phyloP scores from a whole-genome alignment of 164 flowering plant genomes.

The Sedum album region DNA sequence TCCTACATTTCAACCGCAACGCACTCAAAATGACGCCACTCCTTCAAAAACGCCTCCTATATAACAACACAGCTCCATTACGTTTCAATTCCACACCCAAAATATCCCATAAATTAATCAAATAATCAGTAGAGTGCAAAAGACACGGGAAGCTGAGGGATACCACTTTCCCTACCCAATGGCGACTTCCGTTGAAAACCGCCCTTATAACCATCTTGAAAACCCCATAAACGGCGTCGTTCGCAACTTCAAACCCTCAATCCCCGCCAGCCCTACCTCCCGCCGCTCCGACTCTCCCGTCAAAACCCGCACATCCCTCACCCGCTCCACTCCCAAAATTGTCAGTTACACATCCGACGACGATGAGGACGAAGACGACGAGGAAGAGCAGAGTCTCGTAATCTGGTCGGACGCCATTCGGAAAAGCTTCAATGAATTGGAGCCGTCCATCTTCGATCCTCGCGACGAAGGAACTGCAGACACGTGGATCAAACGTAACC shows the following conservation, averaged over 20 bases:
- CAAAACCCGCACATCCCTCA: constrained; percentile 15
- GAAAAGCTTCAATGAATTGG: constrained; percentile 35
- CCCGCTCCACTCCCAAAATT: constrained; percentile 7
- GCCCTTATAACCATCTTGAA: constrained; percentile 36
- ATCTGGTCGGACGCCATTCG: constrained; percentile 13
- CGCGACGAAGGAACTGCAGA: constrained; percentile 74
- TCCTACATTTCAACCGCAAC: too few relatives aligned
- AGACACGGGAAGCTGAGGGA: neutral
- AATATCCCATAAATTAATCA: neutral
- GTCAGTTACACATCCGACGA: constrained; percentile 8
- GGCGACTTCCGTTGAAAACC: constrained; percentile 74
- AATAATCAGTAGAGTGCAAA: neutral
- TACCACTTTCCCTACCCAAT: constrained; percentile 17
- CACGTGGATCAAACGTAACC: constrained; percentile 68
- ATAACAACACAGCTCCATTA: too few relatives aligned
- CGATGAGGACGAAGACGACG: constrained; percentile 30
- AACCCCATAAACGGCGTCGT: constrained; percentile 28
- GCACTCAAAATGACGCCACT: too few relatives aligned
- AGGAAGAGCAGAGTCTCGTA: constrained; percentile 15
- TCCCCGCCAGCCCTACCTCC: constrained; percentile 19
- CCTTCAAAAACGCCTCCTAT: too few relatives aligned
- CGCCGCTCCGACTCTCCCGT: constrained; percentile 32
- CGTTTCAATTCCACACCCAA: neutral
- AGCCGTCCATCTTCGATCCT: constrained; percentile 44
- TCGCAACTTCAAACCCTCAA: constrained; percentile 22